A percentile compares a stretch with the other conserved stretches of the same genome.
These are phyloP conservation scores for Ilyonectria robusta DNA, from an alignment of 2,329 filamentous ascomycete species.

Conservation along the genomic window DNA sequence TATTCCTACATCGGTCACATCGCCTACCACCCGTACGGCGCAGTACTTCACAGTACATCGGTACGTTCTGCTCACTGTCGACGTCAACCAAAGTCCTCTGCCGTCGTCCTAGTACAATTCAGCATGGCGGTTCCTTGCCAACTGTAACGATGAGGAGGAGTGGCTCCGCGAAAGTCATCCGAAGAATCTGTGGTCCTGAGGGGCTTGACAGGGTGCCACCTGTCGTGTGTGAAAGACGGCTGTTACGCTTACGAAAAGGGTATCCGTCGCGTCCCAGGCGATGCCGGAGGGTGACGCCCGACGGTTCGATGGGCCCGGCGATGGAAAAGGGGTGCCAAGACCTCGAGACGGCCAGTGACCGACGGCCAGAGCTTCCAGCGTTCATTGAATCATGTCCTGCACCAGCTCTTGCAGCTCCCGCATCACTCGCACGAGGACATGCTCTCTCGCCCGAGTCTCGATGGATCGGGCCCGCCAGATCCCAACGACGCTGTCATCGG, in stretches of 20 bases:
- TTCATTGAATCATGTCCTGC: slow-evolving; percentile 11
- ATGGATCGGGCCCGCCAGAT: slow-evolving; percentile 23
- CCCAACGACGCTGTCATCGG: slow-evolving; percentile 30
- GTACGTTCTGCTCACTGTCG: slow-evolving; percentile 5
- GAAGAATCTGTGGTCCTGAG: slow-evolving; percentile 5
- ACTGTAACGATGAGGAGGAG: background rate
- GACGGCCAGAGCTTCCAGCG: slow-evolving; percentile 13
- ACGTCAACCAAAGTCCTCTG: slow-evolving; percentile 15
- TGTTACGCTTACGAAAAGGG: slow-evolving; percentile 10
- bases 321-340: slow-evolving; percentile 38
- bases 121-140: slow-evolving; percentile 5
- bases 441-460: slow-evolving; percentile 17
- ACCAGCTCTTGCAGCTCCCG: slow-evolving; percentile 3
- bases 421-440: slow-evolving; percentile 8
- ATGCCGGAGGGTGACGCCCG: slow-evolving; percentile 15
- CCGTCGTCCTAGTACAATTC: background rate
- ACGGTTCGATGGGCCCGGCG: slow-evolving; percentile 17
- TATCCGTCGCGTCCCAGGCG: slow-evolving; percentile 8
- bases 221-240: slow-evolving; percentile 14
- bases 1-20: slow-evolving; percentile 14
- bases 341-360: slow-evolving; percentile 12
- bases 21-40: slow-evolving; percentile 7
- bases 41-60: slow-evolving; percentile 1
- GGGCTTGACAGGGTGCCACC: slow-evolving; percentile 4
- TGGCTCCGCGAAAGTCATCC: background rate